These are phyloP conservation scores for Colletotrichum navitas DNA, from an alignment of 2,329 filamentous ascomycete species.

Conservation along the genomic window DNA sequence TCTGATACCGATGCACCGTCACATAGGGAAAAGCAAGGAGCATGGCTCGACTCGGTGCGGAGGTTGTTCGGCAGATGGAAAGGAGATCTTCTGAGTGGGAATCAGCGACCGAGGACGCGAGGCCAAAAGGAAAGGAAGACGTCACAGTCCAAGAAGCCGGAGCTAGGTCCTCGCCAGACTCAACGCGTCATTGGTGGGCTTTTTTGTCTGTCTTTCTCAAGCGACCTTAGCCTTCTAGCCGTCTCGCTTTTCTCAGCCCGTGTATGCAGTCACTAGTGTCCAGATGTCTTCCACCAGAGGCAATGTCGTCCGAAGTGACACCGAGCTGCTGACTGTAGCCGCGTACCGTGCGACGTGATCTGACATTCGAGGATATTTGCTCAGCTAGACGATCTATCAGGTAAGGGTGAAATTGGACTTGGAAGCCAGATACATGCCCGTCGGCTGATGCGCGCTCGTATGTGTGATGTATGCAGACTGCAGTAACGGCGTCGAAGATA, in stretches of 20 bases:
- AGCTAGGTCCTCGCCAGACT: slow-evolving; percentile 36
- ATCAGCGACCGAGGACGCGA: not conserved
- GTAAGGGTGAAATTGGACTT: not conserved
- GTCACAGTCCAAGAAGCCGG: slow-evolving; percentile 25
- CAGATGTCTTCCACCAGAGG: slow-evolving; percentile 4
- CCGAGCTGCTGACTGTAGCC: slow-evolving; percentile 12
- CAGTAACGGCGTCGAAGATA: not conserved
- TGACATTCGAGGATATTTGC: not conserved
- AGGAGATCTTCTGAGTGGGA: not conserved
- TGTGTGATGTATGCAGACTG: slow-evolving; percentile 9
- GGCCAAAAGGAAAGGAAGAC: slow-evolving; percentile 13
- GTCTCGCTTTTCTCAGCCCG: slow-evolving; percentile 26
- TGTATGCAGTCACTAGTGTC: slow-evolving; percentile 11
- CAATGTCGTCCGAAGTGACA: slow-evolving; percentile 22
- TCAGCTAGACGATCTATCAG: not conserved
- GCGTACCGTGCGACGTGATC: slow-evolving; percentile 20
- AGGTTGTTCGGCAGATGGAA: slow-evolving; percentile 17
- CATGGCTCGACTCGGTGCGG: slow-evolving; percentile 13
- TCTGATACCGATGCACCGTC: not conserved
- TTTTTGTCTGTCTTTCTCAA: slow-evolving; percentile 8
- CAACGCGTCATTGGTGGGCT: slow-evolving; percentile 29
- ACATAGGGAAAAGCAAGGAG: not conserved
- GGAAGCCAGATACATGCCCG: not conserved
- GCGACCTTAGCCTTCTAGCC: slow-evolving; percentile 19
- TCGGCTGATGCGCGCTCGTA: slow-evolving; percentile 3